A percentile compares a stretch with the other conserved stretches of the same genome.
Evolutionary conservation across 768 basidiomycete genomes (phyloP).

Genomic region (Lyophyllum shimeji): DNA sequence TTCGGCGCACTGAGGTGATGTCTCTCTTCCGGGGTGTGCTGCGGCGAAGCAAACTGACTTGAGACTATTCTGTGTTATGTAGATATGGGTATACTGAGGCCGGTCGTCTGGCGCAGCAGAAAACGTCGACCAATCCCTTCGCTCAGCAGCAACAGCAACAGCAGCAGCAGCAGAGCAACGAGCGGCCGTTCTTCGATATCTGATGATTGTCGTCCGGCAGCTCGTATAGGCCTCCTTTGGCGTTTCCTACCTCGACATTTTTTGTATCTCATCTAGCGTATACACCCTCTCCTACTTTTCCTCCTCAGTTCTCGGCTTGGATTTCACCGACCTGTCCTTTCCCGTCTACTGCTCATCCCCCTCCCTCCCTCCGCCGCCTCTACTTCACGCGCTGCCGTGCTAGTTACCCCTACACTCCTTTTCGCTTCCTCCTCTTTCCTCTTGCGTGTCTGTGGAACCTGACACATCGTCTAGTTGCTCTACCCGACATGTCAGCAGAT

Average conservation of each 20-base stretch:
- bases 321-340: background rate
- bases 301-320: background rate
- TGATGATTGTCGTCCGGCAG: slow-evolving; percentile 25
- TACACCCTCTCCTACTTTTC: background rate
- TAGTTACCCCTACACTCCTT: background rate
- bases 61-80: slow-evolving; percentile 5
- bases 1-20: slow-evolving; percentile 68
- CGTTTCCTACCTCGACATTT: background rate
- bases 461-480: background rate
- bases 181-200: slow-evolving; percentile 83
- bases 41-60: background rate
- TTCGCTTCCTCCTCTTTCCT: background rate
- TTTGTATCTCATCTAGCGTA: background rate
- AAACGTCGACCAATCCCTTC: slow-evolving; percentile 67
- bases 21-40: slow-evolving; percentile 12
- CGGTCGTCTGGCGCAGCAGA: slow-evolving; percentile 42
- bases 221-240: too few species aligned
- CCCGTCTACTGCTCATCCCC: background rate
- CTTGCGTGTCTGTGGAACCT: background rate
- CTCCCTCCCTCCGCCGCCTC: background rate
- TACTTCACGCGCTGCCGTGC: background rate
- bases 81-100: slow-evolving; percentile 64
- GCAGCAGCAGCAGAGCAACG: slow-evolving; percentile 50
- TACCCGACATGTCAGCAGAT: too few species aligned
- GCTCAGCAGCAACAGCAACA: slow-evolving; percentile 59